phyloP scores from a whole-genome alignment of 306 rosid genomes.

The Fragaria vesca region DNA sequence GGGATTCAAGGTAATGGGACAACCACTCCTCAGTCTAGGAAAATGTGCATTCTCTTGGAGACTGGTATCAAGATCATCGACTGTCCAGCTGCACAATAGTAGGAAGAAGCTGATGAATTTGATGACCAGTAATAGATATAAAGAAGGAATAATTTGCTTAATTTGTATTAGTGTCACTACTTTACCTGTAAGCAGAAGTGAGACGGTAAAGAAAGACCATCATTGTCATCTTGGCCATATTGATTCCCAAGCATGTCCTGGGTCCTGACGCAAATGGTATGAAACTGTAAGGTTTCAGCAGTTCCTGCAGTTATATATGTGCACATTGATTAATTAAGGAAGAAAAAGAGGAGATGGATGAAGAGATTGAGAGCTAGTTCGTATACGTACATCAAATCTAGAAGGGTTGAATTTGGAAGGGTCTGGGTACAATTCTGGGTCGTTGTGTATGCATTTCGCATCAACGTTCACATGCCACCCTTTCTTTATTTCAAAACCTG shows the following conservation, averaged over 20 bases:
- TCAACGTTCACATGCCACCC: constrained; percentile 77
- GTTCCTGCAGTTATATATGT: too few species aligned
- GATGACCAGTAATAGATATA: too few species aligned
- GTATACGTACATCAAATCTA: constrained; percentile 58
- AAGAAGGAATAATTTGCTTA: too few species aligned
- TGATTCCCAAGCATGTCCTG: constrained; percentile 67
- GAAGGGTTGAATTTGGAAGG: constrained; percentile 61
- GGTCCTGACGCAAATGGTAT: constrained; percentile 73
- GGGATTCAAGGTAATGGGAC: constrained; percentile 56
- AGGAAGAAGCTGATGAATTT: background rate
- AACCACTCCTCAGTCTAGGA: constrained; percentile 61
- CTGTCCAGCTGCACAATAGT: constrained; percentile 47
- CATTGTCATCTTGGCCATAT: constrained; percentile 69
- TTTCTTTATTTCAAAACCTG: constrained; percentile 64
- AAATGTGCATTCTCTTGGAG: constrained; percentile 57
- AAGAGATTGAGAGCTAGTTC: too few species aligned
- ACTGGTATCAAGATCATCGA: constrained; percentile 60
- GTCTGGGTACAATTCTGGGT: constrained; percentile 53
- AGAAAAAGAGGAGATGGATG: too few species aligned
- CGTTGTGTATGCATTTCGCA: constrained; percentile 59
- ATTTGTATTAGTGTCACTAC: too few species aligned
- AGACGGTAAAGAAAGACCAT: constrained; percentile 57
- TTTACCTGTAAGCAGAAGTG: constrained; percentile 44
- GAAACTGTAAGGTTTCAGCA: constrained; percentile 15
- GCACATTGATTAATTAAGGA: too few species aligned